Evolutionary conservation across 2,329 filamentous ascomycete species (phyloP).

Genomic region (Paracamarosporium sp.): DNA sequence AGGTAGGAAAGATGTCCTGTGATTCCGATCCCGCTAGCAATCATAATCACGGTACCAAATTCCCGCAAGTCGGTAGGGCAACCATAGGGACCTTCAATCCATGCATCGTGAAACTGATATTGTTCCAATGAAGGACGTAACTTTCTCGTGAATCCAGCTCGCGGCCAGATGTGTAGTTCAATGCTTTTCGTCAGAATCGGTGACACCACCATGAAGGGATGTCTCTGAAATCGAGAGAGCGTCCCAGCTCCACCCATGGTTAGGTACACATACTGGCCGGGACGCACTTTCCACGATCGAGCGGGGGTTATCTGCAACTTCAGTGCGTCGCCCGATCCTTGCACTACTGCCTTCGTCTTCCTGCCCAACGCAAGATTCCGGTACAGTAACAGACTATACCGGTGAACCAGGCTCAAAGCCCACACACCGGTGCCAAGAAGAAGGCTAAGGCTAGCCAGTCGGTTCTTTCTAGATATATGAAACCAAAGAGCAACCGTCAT

Average conservation of each 20-base stretch:
- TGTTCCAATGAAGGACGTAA: background rate
- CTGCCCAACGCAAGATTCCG: background rate
- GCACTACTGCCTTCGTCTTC: background rate
- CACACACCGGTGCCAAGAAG: background rate
- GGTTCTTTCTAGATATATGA: background rate
- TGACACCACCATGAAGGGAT: conserved; percentile 19
- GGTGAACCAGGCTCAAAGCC: background rate
- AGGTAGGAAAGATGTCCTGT: conserved; percentile 17
- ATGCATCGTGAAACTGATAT: background rate
- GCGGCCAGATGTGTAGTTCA: conserved; percentile 15
- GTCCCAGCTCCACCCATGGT: conserved; percentile 14
- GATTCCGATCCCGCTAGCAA: conserved; percentile 25
- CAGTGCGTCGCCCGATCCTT: conserved; percentile 10
- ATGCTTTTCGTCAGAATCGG: conserved; percentile 3
- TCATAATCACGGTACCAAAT: conserved; percentile 21
- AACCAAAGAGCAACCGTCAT: background rate
- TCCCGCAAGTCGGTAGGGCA: conserved; percentile 14
- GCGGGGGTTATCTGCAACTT: conserved; percentile 13
- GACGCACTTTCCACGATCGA: conserved; percentile 17
- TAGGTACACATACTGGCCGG: conserved; percentile 23
- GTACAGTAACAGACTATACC: background rate
- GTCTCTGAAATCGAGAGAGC: conserved; percentile 18
- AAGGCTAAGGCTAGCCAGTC: background rate
- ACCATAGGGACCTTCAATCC: conserved; percentile 19
- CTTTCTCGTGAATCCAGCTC: conserved; percentile 16